These are phyloP conservation scores for Trichopus zeylanicus DNA, from an alignment of 116 monocot genomes.

Conservation along the genomic window DNA sequence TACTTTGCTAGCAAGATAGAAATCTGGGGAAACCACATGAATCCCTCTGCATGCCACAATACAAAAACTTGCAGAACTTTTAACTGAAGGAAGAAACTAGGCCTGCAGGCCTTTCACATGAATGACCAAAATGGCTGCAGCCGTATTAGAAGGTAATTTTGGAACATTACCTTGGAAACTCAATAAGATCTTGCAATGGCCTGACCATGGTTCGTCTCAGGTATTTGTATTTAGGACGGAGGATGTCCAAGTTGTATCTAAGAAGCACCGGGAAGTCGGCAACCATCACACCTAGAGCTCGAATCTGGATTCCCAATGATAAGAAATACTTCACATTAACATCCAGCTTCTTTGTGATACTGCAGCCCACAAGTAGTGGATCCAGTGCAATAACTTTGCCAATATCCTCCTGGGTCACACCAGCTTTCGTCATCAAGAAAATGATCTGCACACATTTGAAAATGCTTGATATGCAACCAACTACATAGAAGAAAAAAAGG, in stretches of 20 bases:
- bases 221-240: conserved; percentile 85
- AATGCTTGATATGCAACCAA: neutral
- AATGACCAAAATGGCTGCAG: no score
- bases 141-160: neutral
- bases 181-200: conserved; percentile 77
- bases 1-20: no score
- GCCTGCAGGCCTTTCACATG: no score
- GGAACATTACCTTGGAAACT: conserved; percentile 75
- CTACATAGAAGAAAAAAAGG: neutral
- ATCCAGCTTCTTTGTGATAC: conserved; percentile 75
- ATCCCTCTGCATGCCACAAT: no score
- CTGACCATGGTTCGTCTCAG: conserved; percentile 82
- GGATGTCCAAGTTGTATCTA: conserved; percentile 69
- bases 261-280: conserved; percentile 94
- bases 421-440: conserved; percentile 87
- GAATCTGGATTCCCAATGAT: conserved; percentile 64
- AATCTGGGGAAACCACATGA: no score
- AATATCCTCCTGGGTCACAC: conserved; percentile 61
- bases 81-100: no score
- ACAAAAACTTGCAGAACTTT: no score
- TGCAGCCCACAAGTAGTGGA: conserved; percentile 85
- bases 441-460: conserved; percentile 41
- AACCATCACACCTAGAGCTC: conserved; percentile 72
- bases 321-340: conserved; percentile 83
- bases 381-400: conserved; percentile 94